Base-by-base conservation (phyloP, 2,329 filamentous ascomycete species). In the Botrytis fabae region DNA sequence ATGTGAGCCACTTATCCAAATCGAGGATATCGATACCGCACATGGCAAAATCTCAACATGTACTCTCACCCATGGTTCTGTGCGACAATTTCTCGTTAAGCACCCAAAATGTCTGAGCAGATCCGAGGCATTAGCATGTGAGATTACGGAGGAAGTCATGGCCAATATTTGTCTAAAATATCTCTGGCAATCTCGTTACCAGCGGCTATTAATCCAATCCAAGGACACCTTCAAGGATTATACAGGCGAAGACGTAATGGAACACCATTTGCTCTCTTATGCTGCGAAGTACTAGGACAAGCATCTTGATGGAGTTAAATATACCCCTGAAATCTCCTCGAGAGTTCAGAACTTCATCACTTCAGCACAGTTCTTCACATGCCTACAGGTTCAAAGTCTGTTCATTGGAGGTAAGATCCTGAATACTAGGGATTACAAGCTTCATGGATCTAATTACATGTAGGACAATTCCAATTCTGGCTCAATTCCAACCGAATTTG, bases 391-490 rank as follows among this genome's bases (percentile, higher is more conserved):
- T 32, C 57, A 62, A 62, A 70, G 69, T 38, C 40, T 70, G 12
- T 70, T 62, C n/a, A 28, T 70, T 46, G 57, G 42, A 62, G 69
- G 69, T 70, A 44, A 32, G 12, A 32, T 59, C 7, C 6, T 22
- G 32, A 22, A 4, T n/a, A 40, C 2, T 1, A n/a, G 10, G 0
- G 5, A 38, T 38, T 40, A 0, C 32, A 38, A 22, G 0, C 0
- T 16, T 4, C 4, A 40, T 61, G 59, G 10, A 25, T 16, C 32
- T 38, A 38, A 38, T 32, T 14, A 7, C 6, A 10, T 20, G 1
- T 22, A 70, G 68, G 68, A 20, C 38, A 70, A 70, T 70, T 70
- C 22, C 68, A 70, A 32, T 70, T 59, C 5, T 70, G 54, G 57
- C 57, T 61, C 22, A 14, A 42, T 18, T 20, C 54, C 25, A 62